Base-by-base conservation (phyloP, 495 filamentous ascomycete species). In the Aspergillus leporis region DNA sequence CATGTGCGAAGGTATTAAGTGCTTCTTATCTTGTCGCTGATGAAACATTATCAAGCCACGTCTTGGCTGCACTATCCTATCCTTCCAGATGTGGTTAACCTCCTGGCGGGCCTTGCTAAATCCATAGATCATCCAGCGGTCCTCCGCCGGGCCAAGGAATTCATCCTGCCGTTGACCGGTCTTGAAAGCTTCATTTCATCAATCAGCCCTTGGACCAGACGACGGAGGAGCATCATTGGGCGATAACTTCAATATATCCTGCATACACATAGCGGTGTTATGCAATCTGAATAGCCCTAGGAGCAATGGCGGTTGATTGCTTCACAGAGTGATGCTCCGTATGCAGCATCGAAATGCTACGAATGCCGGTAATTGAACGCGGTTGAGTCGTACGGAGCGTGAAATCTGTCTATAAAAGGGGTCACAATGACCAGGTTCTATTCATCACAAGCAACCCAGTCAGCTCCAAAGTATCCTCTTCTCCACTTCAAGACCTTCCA, bases 91-190 rank as follows among this genome's bases (percentile, higher is more conserved):
- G 48, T 36, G 9, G 47, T 55, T 55, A 45, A 55, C 50, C 21
- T 38, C 50, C 5, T n/a, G n/a, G 22, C n/a, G 18, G 18, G 38
- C 41, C 41, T 51, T 51, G 10, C 48, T 31, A 30, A 36, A 36
- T 50, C 50, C 13, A 52, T 38, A 18, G 21, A 36, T 23, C 50
- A 45, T 48, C 46, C 53, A 49, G 36, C 64, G 63, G 65, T 55
- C 23, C 53, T 63, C 66, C 68, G 66, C 51, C 66, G 66, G 64
- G 66, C 68, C 68, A 70, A 68, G 66, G 41, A 41, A 18, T 32
- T 19, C 25, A 53, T n/a, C 9, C 36, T 25, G 57, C 48, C 10
- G n/a, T 30, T n/a, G 52, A 50, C 28, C 5, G 14, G n/a, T 51
- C 25, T 13, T 51, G 36, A 23, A 55, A 36, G 18, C 12, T 23